Evolutionary conservation across 2,329 filamentous ascomycete species (phyloP).

Genomic region (Botrytis cinerea): DNA sequence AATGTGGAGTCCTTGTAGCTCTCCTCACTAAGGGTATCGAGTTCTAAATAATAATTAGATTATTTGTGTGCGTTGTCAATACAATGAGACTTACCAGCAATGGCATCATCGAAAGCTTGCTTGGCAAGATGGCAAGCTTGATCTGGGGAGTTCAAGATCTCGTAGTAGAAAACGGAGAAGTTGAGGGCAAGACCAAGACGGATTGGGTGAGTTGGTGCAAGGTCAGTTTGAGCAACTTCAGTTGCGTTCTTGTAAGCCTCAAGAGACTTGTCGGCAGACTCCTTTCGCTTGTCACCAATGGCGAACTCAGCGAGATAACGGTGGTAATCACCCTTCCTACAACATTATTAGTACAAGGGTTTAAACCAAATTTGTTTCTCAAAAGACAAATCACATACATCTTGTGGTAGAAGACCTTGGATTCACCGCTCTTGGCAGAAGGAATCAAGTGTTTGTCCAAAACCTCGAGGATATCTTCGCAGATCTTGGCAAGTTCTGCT

Average conservation of each 20-base stretch:
- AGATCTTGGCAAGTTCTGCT: constrained; percentile 94
- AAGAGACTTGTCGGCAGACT: constrained; percentile 87
- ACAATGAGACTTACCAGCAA: constrained; percentile 64
- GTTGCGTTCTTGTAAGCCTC: constrained; percentile 99
- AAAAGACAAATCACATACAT: constrained; percentile 62
- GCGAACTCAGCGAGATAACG: constrained; percentile 98
- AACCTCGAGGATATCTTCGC: constrained; percentile 94
- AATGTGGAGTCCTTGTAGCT: constrained; percentile 98
- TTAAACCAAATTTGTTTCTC: neutral
- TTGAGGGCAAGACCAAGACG: constrained; percentile 95
- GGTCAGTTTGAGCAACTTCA: constrained; percentile 96
- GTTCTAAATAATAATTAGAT: constrained; percentile 52
- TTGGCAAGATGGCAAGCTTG: constrained; percentile 97
- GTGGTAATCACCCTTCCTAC: constrained; percentile 99
- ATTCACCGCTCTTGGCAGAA: constrained; percentile 92
- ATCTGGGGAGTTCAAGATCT: constrained; percentile 97
- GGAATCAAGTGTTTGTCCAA: constrained; percentile 93
- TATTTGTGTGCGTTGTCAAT: neutral
- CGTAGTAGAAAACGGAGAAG: constrained; percentile 99
- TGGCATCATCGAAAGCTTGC: constrained; percentile 99
- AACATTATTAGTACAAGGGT: constrained; percentile 25
- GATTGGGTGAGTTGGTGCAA: constrained; percentile 96
- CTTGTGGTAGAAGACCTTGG: constrained; percentile 99
- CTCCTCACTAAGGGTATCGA: constrained; percentile 96
- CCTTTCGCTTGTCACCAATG: constrained; percentile 91